These are phyloP conservation scores for Solanum chiquidenum DNA, from an alignment of 257 asterid genomes.

Conservation along the genomic window DNA sequence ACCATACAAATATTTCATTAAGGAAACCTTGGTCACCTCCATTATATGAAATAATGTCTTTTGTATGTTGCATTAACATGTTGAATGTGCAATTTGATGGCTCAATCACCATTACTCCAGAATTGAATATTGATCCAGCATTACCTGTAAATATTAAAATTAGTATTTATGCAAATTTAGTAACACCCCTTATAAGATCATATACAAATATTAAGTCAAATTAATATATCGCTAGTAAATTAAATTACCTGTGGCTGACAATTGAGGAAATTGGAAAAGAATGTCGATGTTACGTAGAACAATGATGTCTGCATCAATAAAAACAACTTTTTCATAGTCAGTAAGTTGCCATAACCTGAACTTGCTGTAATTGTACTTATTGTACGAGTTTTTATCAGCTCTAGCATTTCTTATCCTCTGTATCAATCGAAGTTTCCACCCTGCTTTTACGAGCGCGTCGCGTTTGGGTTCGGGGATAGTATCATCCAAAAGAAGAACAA, in stretches of 20 bases:
- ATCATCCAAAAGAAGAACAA: conserved; percentile 62
- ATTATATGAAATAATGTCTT: conserved; percentile 64
- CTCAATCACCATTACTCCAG: conserved; percentile 78
- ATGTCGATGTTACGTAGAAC: conserved; percentile 54
- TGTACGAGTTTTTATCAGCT: conserved; percentile 58
- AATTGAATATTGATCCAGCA: conserved; percentile 60
- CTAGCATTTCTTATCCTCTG: conserved; percentile 65
- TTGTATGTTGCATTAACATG: conserved; percentile 37
- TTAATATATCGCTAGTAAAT: not conserved
- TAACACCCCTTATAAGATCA: no score
- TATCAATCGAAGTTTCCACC: conserved; percentile 67
- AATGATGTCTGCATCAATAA: conserved; percentile 72
- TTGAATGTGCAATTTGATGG: conserved; percentile 78
- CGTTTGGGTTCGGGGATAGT: conserved; percentile 43
- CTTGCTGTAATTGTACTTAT: conserved; percentile 83
- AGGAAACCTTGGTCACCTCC: conserved; percentile 92
- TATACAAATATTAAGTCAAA: no score
- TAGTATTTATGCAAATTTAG: not conserved
- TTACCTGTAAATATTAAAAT: conserved; percentile 22
- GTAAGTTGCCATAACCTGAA: conserved; percentile 81
- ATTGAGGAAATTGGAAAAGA: conserved; percentile 66
- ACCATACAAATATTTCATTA: conserved; percentile 73
- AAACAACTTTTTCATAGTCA: conserved; percentile 60
- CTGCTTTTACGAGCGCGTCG: conserved; percentile 45
- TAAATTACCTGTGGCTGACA: conserved; percentile 50